Evolutionary conservation across 345 rosid genomes (phyloP).

Genomic region (Eutrema yunnanense): DNA sequence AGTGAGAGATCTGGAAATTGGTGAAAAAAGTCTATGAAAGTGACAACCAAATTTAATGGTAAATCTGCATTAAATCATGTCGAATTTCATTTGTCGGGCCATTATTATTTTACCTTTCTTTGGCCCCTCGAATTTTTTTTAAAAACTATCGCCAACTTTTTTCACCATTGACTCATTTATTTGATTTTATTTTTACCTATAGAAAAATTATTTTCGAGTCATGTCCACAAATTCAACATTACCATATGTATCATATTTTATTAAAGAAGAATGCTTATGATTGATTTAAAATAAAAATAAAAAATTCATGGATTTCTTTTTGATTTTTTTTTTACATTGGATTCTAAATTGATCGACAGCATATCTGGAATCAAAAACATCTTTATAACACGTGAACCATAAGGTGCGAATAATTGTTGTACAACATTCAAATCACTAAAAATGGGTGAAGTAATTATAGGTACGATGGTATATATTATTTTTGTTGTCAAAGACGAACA

Average conservation of each 20-base stretch:
- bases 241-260: not conserved
- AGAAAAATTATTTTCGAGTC: not conserved
- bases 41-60: conserved; percentile 33
- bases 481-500: no score
- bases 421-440: not conserved
- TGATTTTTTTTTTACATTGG: not conserved
- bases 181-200: not conserved
- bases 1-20: conserved; percentile 4
- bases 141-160: not conserved
- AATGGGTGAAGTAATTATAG: no score
- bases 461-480: not conserved
- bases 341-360: conserved; percentile 12
- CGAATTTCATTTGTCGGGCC: conserved; percentile 27
- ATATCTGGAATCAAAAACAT: not conserved
- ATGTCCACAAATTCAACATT: not conserved
- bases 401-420: not conserved
- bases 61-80: conserved; percentile 23
- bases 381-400: not conserved
- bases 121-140: conserved; percentile 15
- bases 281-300: not conserved
- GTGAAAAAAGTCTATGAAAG: conserved; percentile 23
- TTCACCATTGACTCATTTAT: conserved; percentile 10
- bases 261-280: not conserved
- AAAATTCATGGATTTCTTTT: not conserved
- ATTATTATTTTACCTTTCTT: conserved; percentile 24